Conservation (phyloP, 1,139 yeast genomes). For the Hansenula sp. region DNA sequence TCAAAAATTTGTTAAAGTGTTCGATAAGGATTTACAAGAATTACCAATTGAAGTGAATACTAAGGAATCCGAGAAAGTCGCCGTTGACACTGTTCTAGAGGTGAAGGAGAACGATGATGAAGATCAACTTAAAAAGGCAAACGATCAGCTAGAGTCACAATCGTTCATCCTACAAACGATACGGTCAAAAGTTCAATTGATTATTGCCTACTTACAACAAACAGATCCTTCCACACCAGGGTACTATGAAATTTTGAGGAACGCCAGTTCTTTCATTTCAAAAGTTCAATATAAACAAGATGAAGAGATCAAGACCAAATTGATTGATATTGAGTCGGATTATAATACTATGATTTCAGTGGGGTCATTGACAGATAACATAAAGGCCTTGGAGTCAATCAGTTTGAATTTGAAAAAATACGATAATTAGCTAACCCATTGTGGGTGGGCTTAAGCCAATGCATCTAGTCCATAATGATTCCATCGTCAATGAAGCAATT, state of each 20-base stretch:
- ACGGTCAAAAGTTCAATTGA: slow-evolving; percentile 4
- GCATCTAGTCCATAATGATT: no score
- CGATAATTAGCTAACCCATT: neutral
- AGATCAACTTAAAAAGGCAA: slow-evolving; percentile 3
- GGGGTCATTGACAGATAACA: slow-evolving; percentile 10
- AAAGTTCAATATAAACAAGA: slow-evolving; percentile 18
- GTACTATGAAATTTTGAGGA: slow-evolving; percentile 11
- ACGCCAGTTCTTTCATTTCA: slow-evolving; percentile 15
- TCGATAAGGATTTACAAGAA: neutral
- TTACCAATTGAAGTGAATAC: slow-evolving; percentile 6
- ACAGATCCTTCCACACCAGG: neutral
- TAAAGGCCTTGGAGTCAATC: slow-evolving; percentile 3
- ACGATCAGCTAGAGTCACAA: slow-evolving; percentile 3
- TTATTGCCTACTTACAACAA: neutral
- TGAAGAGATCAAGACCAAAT: slow-evolving; percentile 8
- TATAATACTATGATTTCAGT: slow-evolving; percentile 14
- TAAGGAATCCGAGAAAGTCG: slow-evolving; percentile 18
- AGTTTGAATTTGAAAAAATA: slow-evolving; percentile 9
- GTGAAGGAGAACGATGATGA: slow-evolving; percentile 12
- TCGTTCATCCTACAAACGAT: neutral
- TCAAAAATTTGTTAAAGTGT: neutral
- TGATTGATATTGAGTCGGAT: slow-evolving; percentile 19
- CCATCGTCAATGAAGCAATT: no score
- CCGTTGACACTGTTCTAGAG: slow-evolving; percentile 16
- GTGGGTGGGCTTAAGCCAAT: no score